These are phyloP conservation scores for Balakata baccata DNA, from an alignment of 345 rosid species.

Conservation along the genomic window DNA sequence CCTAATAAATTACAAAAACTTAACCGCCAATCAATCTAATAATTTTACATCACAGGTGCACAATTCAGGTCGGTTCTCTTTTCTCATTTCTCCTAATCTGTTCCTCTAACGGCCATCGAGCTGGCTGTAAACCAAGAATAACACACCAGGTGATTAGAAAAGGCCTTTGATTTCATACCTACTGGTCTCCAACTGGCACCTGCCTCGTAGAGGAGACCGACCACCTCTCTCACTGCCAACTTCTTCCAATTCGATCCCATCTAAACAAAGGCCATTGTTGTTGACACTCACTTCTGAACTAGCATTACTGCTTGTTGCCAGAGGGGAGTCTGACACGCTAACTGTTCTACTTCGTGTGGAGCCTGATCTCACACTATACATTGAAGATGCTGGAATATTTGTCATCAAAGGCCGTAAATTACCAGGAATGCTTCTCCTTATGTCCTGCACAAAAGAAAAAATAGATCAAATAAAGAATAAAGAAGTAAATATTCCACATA, in stretches of 20 bases:
- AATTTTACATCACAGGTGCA: conserved; percentile 35
- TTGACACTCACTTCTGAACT: conserved; percentile 91
- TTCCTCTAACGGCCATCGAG: conserved; percentile 25
- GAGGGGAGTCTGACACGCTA: conserved; percentile 83
- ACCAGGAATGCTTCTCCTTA: conserved; percentile 84
- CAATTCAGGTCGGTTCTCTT: conserved; percentile 17
- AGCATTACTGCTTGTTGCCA: conserved; percentile 96
- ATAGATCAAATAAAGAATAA: conserved; percentile 12
- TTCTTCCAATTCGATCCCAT: conserved; percentile 60
- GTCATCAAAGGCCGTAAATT: conserved; percentile 88
- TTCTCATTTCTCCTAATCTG: conserved; percentile 10
- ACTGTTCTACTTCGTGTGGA: conserved; percentile 58
- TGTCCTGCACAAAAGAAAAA: conserved; percentile 56
- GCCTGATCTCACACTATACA: conserved; percentile 96
- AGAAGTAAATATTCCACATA: background rate
- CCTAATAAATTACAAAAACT: conserved; percentile 35
- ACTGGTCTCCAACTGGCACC: conserved; percentile 37
- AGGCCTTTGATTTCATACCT: background rate
- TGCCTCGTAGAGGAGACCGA: conserved; percentile 64
- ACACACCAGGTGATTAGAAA: conserved; percentile 13
- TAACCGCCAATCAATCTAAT: conserved; percentile 19
- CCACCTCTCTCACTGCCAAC: conserved; percentile 64
- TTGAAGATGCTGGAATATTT: conserved; percentile 91
- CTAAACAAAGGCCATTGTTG: conserved; percentile 60
- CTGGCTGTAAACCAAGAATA: conserved; percentile 18